These are phyloP conservation scores for Penicillium aurantiogriseum DNA, from an alignment of 2,329 filamentous ascomycete species.

Conservation along the genomic window DNA sequence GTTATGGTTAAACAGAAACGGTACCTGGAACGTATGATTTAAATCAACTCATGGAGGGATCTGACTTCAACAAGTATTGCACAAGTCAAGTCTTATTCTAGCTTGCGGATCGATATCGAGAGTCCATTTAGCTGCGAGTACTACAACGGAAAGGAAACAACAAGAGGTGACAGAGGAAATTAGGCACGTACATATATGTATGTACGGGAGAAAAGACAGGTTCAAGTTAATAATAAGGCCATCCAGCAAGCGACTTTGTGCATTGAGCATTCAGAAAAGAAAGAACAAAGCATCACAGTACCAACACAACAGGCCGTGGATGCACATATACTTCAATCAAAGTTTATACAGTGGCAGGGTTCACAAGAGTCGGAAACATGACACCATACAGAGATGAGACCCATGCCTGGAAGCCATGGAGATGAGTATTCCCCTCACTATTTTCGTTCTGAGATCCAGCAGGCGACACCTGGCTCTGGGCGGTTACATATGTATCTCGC, in stretches of 20 bases:
- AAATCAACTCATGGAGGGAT: not conserved
- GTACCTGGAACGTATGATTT: not conserved
- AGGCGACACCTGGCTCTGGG: conserved; percentile 9
- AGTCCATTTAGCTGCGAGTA: not conserved
- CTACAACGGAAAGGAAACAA: not conserved
- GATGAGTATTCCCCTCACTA: not conserved
- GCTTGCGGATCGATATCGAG: not conserved
- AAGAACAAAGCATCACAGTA: not conserved
- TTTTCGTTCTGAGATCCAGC: not conserved
- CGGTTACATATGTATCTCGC: conserved; percentile 20
- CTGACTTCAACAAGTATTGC: not conserved
- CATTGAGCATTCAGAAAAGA: not conserved
- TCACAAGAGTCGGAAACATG: not conserved
- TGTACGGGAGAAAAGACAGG: not conserved
- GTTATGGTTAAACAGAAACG: not conserved
- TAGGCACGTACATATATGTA: not conserved
- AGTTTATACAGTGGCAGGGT: not conserved
- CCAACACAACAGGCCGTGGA: not conserved
- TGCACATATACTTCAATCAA: not conserved
- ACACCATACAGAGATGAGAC: conserved; percentile 2
- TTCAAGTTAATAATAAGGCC: not conserved
- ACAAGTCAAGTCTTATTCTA: not conserved
- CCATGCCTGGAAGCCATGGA: not conserved
- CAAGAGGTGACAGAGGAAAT: not conserved
- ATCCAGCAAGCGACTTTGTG: not conserved